Evolutionary conservation across 176 grass and related monocot genomes (phyloP), one percentile per base, ranked within the genome.

Genomic region (Panicum miliaceum): DNA sequence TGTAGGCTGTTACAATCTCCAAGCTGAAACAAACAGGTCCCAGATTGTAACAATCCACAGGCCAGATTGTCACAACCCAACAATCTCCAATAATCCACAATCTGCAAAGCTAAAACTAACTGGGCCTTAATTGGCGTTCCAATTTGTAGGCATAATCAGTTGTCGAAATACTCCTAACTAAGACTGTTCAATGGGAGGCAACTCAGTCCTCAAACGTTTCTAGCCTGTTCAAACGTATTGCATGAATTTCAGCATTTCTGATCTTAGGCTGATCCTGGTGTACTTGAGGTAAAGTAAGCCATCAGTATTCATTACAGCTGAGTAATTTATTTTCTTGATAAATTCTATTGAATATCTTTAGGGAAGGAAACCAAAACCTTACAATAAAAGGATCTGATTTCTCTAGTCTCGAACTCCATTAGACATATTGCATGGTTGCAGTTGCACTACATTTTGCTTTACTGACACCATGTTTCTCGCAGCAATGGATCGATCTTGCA

Each of bases 401-500:
- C 4, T 40, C 47, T 66, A 65, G 14, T 67, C 19, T 84, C 45
- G 60, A 64, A 56, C 25, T 77, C 59, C 23, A 2, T 42, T 41
- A 20, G n/a, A 58, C 64, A 74, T 58, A 78, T 27, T 69, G 50
- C 19, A 5, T 22, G 15, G 7, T 22, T 69, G 7, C 73, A 45
- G 12, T 75, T 57, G 69, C 70, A 77, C 7, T 51, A 12, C 15
- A 47, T 29, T 47, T 64, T 41, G 46, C 29, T 81, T 66, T 84
- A 34, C 36, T 77, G 43, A 90, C 65, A 53, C 36, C 41, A 57
- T 75, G 8, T 83, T 78, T 86, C 41, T 86, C 96, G 85, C 90
- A 99, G 96, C 96, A 96, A 99, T 99, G 96, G 96, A 41, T 99
- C 37, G 96, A 99, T 94, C 78, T 99, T 77, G 96, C 96, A 74